Evolutionary conservation across 176 grass and related monocot species (phyloP).

Genomic region (Pontederia crassipes): DNA sequence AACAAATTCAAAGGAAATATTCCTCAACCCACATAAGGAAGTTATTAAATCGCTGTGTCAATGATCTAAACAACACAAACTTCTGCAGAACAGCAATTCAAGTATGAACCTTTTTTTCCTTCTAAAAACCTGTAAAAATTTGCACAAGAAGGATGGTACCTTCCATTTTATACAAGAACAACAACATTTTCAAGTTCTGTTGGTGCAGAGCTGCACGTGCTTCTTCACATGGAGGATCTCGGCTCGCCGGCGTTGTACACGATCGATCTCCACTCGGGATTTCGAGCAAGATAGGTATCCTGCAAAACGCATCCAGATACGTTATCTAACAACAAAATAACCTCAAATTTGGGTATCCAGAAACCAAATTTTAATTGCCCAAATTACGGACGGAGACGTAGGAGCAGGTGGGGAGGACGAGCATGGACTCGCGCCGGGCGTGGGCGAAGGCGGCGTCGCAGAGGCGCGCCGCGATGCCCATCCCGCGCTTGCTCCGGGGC

Average conservation of each 20-base stretch:
- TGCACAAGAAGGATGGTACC: too few relatives aligned
- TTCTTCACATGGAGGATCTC: slow-evolving; percentile 2
- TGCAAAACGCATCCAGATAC: slow-evolving; percentile 4
- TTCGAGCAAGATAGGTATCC: slow-evolving; percentile 73
- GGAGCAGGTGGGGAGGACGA: slow-evolving; percentile 68
- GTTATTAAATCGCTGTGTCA: too few relatives aligned
- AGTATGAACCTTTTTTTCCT: too few relatives aligned
- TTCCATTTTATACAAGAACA: too few relatives aligned
- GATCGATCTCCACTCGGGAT: slow-evolving; percentile 41
- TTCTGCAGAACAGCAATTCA: too few relatives aligned
- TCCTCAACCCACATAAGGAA: too few relatives aligned
- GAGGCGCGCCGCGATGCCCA: slow-evolving; percentile 63
- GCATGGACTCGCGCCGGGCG: slow-evolving; percentile 28
- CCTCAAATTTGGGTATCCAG: not conserved
- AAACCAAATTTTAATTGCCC: not conserved
- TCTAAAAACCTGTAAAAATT: too few relatives aligned
- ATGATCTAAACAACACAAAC: too few relatives aligned
- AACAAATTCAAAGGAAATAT: too few relatives aligned
- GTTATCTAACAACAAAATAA: not conserved
- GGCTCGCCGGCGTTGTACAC: slow-evolving; percentile 22
- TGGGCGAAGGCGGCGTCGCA: slow-evolving; percentile 66
- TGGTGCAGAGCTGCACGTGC: too few relatives aligned
- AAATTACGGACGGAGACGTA: slow-evolving; percentile 48
- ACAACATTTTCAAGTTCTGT: too few relatives aligned
- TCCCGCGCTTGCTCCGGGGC: slow-evolving; percentile 63